Conservation (phyloP, 2,329 filamentous ascomycete species). For the Apiospora kogelbergensis region DNA sequence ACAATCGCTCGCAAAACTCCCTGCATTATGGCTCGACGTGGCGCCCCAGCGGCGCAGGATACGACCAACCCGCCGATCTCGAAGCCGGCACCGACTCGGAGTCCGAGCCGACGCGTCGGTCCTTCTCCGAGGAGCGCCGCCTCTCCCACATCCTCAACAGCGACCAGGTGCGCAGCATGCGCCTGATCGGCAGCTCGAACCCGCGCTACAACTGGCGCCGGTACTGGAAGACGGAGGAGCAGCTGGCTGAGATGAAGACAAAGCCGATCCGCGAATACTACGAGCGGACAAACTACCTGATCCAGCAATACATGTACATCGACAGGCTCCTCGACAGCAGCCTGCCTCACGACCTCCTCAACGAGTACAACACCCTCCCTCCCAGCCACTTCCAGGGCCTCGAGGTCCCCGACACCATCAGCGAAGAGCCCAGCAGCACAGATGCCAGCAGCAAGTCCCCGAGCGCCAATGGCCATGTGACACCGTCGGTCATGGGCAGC, state of each 20-base stretch:
- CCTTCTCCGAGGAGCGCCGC: conserved; percentile 56
- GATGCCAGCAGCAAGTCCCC: background rate
- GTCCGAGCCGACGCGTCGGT: conserved; percentile 44
- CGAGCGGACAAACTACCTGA: conserved; percentile 81
- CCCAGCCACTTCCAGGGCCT: conserved; percentile 53
- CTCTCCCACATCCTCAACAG: conserved; percentile 59
- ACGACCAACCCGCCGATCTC: conserved; percentile 18
- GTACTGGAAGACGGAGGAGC: conserved; percentile 80
- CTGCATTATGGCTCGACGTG: conserved; percentile 27
- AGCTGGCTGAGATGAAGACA: conserved; percentile 65
- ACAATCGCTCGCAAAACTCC: conserved; percentile 26
- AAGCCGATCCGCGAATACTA: conserved; percentile 84
- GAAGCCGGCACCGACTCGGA: conserved; percentile 25
- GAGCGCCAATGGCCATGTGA: background rate
- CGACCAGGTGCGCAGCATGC: conserved; percentile 78
- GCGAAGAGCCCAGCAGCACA: conserved; percentile 58
- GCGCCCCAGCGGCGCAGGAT: conserved; percentile 18
- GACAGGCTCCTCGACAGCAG: conserved; percentile 88
- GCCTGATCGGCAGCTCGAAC: conserved; percentile 86
- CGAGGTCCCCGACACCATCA: conserved; percentile 71
- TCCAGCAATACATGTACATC: conserved; percentile 93
- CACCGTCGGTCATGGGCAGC: conserved; percentile 7
- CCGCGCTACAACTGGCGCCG: conserved; percentile 82
- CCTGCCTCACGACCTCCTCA: conserved; percentile 86
- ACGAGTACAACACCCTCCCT: conserved; percentile 75